Base-by-base conservation (phyloP, 2,329 filamentous ascomycete species). In the Aspergillus flavus region DNA sequence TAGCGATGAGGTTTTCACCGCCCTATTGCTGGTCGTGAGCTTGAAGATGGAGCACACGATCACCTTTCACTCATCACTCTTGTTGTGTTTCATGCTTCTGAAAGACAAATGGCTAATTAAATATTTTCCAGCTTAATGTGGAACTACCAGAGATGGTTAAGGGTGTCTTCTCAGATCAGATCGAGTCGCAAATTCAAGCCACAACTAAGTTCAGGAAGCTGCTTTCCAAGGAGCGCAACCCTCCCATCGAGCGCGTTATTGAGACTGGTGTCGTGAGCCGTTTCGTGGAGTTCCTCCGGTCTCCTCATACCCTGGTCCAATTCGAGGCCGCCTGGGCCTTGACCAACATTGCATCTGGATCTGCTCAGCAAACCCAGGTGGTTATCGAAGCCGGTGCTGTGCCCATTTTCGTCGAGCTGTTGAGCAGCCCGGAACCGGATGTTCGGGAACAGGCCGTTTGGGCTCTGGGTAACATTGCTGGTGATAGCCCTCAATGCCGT, bases 161-260 rank as follows among this genome's bases (percentile, higher is more conserved):
- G 76, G 95, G 95, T 67, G 95, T 99, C 76, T 98, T 99, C 84
- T 99, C 95, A 68, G 94, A 99, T 69, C 93, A 98, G 82, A 97
- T 99, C 81, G 95, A 99, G 78, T 87, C 91, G 72, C 95, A 99
- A 82, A 99, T 99, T 73, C 90, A 94, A 82, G 93, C 94, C 63
- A 99, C 95, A 32, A 99, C 95, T 72, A 97, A 97, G 81, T 99
- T 99, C 86, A 87, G 95, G 79, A 99, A 99, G 86, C 87, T 99
- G 48, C 85, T 99, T 32, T 97, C 93, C 70, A 99, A 99, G 84
- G 95, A 99, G 85, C 92, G 95, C 77, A 99, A 99, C 84, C 95
- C 95, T 54, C 95, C 95, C 53, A 99, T 99, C 78, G 95, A 99
- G 84, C 93, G 96, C 78, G 95, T 99, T 72, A 99, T 99, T 82